Evolutionary conservation across 23 red algal species (phyloP).

Genomic region (Pyropia yezoensis): DNA sequence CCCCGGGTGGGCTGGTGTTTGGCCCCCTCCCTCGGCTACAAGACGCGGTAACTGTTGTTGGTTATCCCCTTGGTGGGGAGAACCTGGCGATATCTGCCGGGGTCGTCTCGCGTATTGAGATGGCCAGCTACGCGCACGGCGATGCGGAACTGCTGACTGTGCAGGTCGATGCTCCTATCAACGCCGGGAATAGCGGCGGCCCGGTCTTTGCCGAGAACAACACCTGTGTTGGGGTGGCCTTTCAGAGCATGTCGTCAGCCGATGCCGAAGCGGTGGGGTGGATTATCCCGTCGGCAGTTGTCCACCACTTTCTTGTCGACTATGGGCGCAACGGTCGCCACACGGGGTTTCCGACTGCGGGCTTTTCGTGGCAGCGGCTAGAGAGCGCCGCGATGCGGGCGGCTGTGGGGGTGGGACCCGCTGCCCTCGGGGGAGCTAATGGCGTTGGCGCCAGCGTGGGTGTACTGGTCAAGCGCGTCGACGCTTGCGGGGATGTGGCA

Average conservation of each 20-base stretch:
- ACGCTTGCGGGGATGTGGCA: constrained; percentile 5
- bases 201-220: constrained; percentile 25
- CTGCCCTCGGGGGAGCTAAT: background rate
- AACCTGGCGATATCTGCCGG: constrained; percentile 37
- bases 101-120: constrained; percentile 41
- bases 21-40: constrained; percentile 18
- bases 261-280: constrained; percentile 32
- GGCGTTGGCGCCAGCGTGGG: constrained; percentile 2
- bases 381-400: constrained; percentile 23
- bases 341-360: constrained; percentile 21
- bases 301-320: constrained; percentile 44
- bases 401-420: constrained; percentile 4
- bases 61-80: constrained; percentile 49
- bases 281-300: constrained; percentile 37
- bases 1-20: background rate
- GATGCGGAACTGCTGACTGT: constrained; percentile 17
- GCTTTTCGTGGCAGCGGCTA: constrained; percentile 25
- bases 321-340: constrained; percentile 18
- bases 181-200: constrained; percentile 51
- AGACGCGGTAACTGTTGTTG: constrained; percentile 33
- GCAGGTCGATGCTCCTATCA: constrained; percentile 57
- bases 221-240: constrained; percentile 40
- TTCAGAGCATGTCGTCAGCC: constrained; percentile 31
- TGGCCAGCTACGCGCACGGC: constrained; percentile 38
- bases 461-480: constrained; percentile 16